phyloP scores from a whole-genome alignment of 1,284 basidiomycete species.

The Pyrrhoderma noxium region DNA sequence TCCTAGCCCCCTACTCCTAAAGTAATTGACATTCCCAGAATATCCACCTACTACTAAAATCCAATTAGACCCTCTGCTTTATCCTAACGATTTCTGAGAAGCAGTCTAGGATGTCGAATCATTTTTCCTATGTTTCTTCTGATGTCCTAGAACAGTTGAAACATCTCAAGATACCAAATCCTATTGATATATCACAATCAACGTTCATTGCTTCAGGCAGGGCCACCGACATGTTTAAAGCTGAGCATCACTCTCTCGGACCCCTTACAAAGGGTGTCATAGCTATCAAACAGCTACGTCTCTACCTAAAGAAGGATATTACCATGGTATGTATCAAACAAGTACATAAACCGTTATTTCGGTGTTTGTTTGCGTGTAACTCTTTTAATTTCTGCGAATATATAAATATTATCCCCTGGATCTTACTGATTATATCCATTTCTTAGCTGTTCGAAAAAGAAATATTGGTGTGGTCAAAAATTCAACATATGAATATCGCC shows the following conservation, averaged over 20 bases:
- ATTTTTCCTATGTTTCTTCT: neutral
- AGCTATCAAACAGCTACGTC: slow-evolving; percentile 4
- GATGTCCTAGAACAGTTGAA: slow-evolving; percentile 1
- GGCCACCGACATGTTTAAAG: slow-evolving; percentile 1
- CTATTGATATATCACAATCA: neutral
- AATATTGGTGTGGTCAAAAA: slow-evolving; percentile 10
- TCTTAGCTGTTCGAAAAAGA: slow-evolving; percentile 13
- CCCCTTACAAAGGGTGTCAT: neutral
- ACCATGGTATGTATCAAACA: neutral
- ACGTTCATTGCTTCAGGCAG: slow-evolving; percentile 1
- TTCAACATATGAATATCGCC: slow-evolving; percentile 12
- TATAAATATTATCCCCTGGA: too few relatives aligned
- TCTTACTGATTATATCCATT: neutral
- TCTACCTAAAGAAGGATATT: slow-evolving; percentile 8
- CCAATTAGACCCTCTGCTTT: too few relatives aligned
- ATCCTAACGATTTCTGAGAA: too few relatives aligned
- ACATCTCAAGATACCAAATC: neutral
- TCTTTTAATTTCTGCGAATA: too few relatives aligned
- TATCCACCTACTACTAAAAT: too few relatives aligned
- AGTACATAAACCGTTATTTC: too few relatives aligned
- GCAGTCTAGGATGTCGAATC: too few relatives aligned
- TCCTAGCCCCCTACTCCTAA: too few relatives aligned
- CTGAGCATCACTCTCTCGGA: neutral
- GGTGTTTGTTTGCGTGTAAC: too few relatives aligned
- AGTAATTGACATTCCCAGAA: too few relatives aligned